A percentile compares a stretch with the other conserved stretches of the same genome.
These are phyloP conservation scores for Saccharomyces paradoxus DNA, from an alignment of 805 yeast species.

Conservation along the genomic window DNA sequence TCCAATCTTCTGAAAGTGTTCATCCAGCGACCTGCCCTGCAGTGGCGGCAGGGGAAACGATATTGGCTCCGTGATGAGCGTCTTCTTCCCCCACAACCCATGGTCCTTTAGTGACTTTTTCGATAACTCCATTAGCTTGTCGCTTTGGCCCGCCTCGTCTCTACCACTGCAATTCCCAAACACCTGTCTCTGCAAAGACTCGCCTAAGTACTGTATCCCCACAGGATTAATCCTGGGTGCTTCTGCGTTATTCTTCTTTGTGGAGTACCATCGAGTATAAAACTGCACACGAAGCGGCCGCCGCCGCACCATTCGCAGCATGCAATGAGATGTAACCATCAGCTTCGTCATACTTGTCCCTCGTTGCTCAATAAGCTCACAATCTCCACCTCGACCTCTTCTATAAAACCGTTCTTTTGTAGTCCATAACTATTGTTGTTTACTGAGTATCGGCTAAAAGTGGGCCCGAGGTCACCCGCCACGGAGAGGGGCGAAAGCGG, in stretches of 20 bases:
- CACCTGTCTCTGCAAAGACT: slow-evolving; percentile 47
- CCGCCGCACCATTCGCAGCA: background rate
- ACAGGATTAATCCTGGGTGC: slow-evolving; percentile 60
- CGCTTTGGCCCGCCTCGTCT: slow-evolving; percentile 19
- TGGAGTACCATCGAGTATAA: background rate
- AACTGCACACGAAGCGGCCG: background rate
- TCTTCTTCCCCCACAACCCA: slow-evolving; percentile 66
- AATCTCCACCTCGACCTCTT: background rate
- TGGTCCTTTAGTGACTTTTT: slow-evolving; percentile 51
- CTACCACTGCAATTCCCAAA: slow-evolving; percentile 33
- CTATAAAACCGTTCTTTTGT: background rate
- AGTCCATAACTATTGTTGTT: background rate
- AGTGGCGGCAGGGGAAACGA: slow-evolving; percentile 55
- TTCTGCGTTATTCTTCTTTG: slow-evolving; percentile 18
- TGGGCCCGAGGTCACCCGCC: background rate
- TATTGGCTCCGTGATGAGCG: slow-evolving; percentile 55
- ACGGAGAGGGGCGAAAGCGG: background rate
- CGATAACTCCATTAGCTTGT: slow-evolving; percentile 43
- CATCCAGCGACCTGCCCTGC: slow-evolving; percentile 69
- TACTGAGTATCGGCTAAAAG: background rate
- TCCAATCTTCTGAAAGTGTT: slow-evolving; percentile 77
- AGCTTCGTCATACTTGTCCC: background rate
- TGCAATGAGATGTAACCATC: background rate
- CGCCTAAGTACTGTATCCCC: slow-evolving; percentile 72
- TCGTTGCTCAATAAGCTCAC: background rate